Evolutionary conservation across 164 flowering plant genomes (phyloP).

Genomic region (Chimonanthus praecox): DNA sequence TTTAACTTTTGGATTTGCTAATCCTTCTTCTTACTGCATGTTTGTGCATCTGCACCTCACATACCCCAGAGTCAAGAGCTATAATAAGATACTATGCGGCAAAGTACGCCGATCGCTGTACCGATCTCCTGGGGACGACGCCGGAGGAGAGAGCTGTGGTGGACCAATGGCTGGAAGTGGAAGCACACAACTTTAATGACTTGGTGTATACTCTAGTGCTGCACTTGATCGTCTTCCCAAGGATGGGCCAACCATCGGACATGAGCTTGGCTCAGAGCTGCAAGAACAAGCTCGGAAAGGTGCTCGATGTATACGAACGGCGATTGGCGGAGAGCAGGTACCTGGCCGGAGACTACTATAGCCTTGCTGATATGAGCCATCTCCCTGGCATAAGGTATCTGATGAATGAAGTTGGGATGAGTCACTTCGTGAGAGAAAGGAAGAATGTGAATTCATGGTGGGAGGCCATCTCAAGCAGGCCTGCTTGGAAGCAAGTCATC

Average conservation of each 20-base stretch:
- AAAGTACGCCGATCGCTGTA: conserved; percentile 41
- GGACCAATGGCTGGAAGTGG: conserved; percentile 86
- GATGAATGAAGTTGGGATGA: conserved; percentile 34
- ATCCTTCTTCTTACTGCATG: too few species aligned
- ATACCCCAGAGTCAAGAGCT: conserved; percentile 62
- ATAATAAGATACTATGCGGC: conserved; percentile 63
- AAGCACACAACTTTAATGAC: conserved; percentile 62
- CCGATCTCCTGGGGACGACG: conserved; percentile 46
- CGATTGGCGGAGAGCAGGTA: conserved; percentile 40
- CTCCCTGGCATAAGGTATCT: conserved; percentile 42
- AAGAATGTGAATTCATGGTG: conserved; percentile 62
- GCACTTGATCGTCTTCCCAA: conserved; percentile 47
- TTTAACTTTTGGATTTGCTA: too few species aligned
- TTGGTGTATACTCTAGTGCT: conserved; percentile 37
- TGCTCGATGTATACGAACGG: conserved; percentile 58
- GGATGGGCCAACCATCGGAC: conserved; percentile 39
- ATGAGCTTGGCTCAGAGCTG: conserved; percentile 23
- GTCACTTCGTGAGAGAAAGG: conserved; percentile 39
- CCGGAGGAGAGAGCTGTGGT: conserved; percentile 59
- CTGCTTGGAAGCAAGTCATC: conserved; percentile 65
- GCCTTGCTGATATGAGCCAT: conserved; percentile 59
- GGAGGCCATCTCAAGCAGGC: conserved; percentile 54
- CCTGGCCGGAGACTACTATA: conserved; percentile 52
- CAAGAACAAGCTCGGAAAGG: conserved; percentile 47
- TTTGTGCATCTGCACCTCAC: neutral